These are phyloP conservation scores for Trypanosoma conorhini DNA, from an alignment of 208 protist species.

Conservation along the genomic window DNA sequence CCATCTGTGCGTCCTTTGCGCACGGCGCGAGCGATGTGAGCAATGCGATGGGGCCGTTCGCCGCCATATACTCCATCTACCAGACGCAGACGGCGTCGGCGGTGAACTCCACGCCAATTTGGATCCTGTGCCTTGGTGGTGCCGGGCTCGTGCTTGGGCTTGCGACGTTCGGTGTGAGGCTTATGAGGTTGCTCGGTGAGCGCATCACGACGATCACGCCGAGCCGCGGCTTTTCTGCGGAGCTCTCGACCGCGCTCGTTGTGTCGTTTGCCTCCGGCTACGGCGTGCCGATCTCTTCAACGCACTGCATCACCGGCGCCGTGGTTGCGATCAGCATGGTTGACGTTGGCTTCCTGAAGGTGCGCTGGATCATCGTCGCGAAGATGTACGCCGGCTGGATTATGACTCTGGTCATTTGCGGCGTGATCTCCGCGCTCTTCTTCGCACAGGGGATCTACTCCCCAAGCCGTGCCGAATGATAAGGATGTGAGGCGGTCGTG, in stretches of 20 bases:
- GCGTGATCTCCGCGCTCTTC: constrained; percentile 61
- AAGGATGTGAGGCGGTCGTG: neutral
- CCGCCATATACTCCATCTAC: constrained; percentile 76
- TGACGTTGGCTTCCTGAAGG: constrained; percentile 56
- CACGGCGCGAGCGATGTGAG: constrained; percentile 89
- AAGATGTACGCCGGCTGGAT: constrained; percentile 82
- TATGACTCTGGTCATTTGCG: constrained; percentile 59
- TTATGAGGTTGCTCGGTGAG: constrained; percentile 77
- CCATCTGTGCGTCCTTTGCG: constrained; percentile 82
- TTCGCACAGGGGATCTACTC: constrained; percentile 77
- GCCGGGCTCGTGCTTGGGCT: constrained; percentile 73
- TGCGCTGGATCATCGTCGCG: constrained; percentile 72
- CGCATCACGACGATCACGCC: constrained; percentile 80
- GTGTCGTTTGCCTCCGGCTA: constrained; percentile 80
- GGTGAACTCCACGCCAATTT: constrained; percentile 49
- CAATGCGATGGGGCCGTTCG: constrained; percentile 79
- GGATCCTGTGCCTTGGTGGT: constrained; percentile 71
- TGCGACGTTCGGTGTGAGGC: constrained; percentile 64
- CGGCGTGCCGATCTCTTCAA: constrained; percentile 87
- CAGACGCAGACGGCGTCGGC: constrained; percentile 36
- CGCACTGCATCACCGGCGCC: constrained; percentile 91
- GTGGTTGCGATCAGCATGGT: constrained; percentile 82
- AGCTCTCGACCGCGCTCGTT: constrained; percentile 71
- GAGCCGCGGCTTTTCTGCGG: constrained; percentile 70
- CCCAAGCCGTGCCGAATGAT: constrained; percentile 22